phyloP scores from a whole-genome alignment of 331 rosid genomes.

The Rhamnella rubrinervis region DNA sequence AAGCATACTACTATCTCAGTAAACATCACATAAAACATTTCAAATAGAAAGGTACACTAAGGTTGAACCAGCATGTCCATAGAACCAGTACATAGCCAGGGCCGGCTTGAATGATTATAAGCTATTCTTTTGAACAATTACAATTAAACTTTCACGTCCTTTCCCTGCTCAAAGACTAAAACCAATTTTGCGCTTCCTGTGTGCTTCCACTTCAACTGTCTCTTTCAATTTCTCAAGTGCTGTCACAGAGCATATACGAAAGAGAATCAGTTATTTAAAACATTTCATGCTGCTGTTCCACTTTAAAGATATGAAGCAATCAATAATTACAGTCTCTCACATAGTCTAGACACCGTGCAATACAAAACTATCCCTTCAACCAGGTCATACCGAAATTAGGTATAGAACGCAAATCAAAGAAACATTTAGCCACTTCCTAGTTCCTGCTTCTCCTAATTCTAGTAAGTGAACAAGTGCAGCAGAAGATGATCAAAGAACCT shows the following conservation, averaged over 20 bases:
- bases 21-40: too few species aligned
- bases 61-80: too few species aligned
- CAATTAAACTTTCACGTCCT: conserved; percentile 14
- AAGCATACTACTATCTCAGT: too few species aligned
- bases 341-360: background rate
- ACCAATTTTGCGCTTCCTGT: conserved; percentile 45
- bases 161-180: conserved; percentile 29
- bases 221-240: conserved; percentile 65
- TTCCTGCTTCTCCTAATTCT: background rate
- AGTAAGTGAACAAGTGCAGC: background rate
- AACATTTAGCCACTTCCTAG: background rate
- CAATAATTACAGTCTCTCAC: background rate
- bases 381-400: background rate
- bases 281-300: conserved; percentile 17
- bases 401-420: background rate
- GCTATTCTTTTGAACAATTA: conserved; percentile 1
- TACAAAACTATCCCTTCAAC: too few species aligned
- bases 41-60: too few species aligned
- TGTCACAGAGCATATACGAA: conserved; percentile 29
- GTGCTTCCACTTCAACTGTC: conserved; percentile 47
- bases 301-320: background rate
- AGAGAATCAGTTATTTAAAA: background rate
- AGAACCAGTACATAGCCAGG: background rate
- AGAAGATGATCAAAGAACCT: too few species aligned
- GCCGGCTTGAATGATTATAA: conserved; percentile 5